Evolutionary conservation across 805 yeast species (phyloP), one percentile per base, ranked within the genome.

Genomic region (Myxozyma nipponensis): DNA sequence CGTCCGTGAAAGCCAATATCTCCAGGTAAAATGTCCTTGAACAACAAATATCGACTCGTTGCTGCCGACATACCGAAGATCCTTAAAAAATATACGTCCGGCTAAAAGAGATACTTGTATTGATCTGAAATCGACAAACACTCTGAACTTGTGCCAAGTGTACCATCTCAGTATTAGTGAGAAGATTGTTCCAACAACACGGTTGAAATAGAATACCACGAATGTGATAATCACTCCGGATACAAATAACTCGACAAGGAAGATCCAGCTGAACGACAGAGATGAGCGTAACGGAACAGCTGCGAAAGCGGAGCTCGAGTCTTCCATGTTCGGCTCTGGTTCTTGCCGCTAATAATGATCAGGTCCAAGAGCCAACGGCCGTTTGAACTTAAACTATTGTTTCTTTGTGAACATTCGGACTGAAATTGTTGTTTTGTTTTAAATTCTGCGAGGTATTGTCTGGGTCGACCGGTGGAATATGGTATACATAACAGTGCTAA

Each of bases 21-120:
- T 69, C 98, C 98, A 93, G 0, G 95, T 86, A 24, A 91, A 63
- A 59, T 80, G 78, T 1, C 91, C 84, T 53, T 83, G 82, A 24
- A 86, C 75, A 1, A 86, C 73, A 7, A 87, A 77, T 1, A 87
- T 63, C 1, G 95, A 81, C 54, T 81, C 80, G 67, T 90, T 84
- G 43, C 79, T 73, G n/a, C 88, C 84, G 4, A 86, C 78, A 10
- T 86, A 72, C 2, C 85, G 78, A 18, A 90, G 63, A 65, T 89
- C 87, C 58, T 83, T 84, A 62, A 89, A 80, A 63, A 86, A 79
- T 6, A 91, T 49, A 25, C 95, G 75, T 1, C 98, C 98, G 3
- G 89, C 95, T 1, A 93, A 70, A 5, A 86, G 74, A 0, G 96
- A 84, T 3, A 93, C 58, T 63, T 88, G 82, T 26, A 91, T 60